Base-by-base conservation (phyloP, 1,139 yeast genomes). In the Candida pseudoviswanathii region DNA sequence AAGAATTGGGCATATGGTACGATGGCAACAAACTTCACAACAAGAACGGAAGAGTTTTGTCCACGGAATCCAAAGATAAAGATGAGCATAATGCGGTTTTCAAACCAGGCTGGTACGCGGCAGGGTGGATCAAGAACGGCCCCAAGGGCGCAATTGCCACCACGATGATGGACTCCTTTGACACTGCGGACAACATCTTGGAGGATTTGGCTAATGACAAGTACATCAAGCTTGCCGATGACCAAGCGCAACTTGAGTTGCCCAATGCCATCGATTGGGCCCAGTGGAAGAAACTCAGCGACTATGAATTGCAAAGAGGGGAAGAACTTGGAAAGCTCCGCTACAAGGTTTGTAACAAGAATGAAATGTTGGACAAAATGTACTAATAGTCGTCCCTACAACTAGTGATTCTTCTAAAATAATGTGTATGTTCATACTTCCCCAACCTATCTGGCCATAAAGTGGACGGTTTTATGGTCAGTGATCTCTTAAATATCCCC, bases 91-190 rank as follows among this genome's bases (percentile, higher is more conserved):
- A 58, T 38, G 55, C 62, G 2, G 53, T 62, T 22, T 66, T 52
- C 46, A 63, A 56, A 25, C 72, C 76, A 0, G 89, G 92, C 0
- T 70, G 89, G 56, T 94, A 91, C 60, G 84, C 89, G 1, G 75
- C 94, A 3, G 99, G 99, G 0, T 94, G 99, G 99, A 86, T 92
- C 48, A 84, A 87, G 52, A 85, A 80, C 49, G 96, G 97, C 0
- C 90, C 97, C 6, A 79, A 81, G 34, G 99, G 99, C 0, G 96
- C 91, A 4, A 94, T 94, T 55, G 96, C 96, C 10, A 80, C 88
- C 11, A 90, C 99, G 0, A 89, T 94, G 89, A 78, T 86, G 77
- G 95, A 89, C 53, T 80, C 96, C 0, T 87, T 85, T 59, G 83
- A 82, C 33, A 88, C 91, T 0, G 94, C 89, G 0, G 87, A 84